Evolutionary conservation across 306 rosid genomes (phyloP), one percentile per base, ranked within the genome.

Genomic region (Biancaea sappan): DNA sequence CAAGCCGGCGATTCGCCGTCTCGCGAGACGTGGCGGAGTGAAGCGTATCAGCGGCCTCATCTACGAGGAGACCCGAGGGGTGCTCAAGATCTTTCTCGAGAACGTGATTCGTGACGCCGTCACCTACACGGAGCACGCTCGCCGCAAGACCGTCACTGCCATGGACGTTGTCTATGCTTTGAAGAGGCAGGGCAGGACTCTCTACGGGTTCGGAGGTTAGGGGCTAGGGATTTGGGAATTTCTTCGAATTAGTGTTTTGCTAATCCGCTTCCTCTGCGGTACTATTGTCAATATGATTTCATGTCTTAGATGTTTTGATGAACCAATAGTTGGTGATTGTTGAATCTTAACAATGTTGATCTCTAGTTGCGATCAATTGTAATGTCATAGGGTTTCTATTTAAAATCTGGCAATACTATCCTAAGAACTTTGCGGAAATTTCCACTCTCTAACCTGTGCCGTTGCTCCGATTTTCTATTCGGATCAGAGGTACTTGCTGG

Each of bases 151-250:
- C 0, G 87, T 85, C 0, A 87, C 92, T 4, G 87, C 87, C 1
- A 87, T 87, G 92, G 92, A 87, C 2, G 89, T 87, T 35, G 91
- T 87, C 1, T 87, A 87, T 0, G 86, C 91, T 0, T 70, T 87
- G 40, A 87, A 87, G 86, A 85, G 92, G 73, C 92, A 87, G 69
- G 92, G 89, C 0, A 84, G 92, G 19, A 85, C 92, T 8, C 89
- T 87, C 1, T 87, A 83, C 4, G 92, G 89, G 0, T 85, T 87
- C 16, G 92, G 87, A 0, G 89, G 92, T 3, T 87, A 81, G 73
- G 12, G 0, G 2, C 46, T 73, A n/a, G 53, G 76, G 1, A 8
- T 14, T 63, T 32, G 65, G 37, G 66, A 6, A 13, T 13, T 16
- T 65, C 4, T 13, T 4, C 2, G 2, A 62, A 9, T 79, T 82